These are phyloP conservation scores for Pseudogymnoascus sp. DNA, from an alignment of 2,329 filamentous ascomycete genomes.

Conservation along the genomic window DNA sequence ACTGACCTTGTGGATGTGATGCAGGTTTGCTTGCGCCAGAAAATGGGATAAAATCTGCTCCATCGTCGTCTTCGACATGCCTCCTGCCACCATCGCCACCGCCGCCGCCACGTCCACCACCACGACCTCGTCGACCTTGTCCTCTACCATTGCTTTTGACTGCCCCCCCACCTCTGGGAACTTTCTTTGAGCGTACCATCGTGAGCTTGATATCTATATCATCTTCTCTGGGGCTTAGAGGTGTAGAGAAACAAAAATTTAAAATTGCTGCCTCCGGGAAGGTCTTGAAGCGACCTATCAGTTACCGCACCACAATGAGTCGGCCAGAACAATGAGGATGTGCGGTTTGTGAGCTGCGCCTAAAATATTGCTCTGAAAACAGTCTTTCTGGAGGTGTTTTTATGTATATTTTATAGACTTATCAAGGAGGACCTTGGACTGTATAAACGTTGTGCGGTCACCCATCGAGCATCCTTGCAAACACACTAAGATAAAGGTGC, in stretches of 20 bases:
- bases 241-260: background rate
- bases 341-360: background rate
- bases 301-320: background rate
- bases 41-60: constrained; percentile 11
- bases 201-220: background rate
- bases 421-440: background rate
- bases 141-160: constrained; percentile 10
- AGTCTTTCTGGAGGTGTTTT: background rate
- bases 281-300: background rate
- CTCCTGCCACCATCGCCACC: constrained; percentile 13
- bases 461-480: constrained; percentile 3
- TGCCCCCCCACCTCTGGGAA: constrained; percentile 7
- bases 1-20: background rate
- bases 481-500: background rate
- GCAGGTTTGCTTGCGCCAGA: background rate
- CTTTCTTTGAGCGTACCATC: constrained; percentile 8
- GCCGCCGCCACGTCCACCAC: constrained; percentile 9
- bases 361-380: background rate
- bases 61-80: constrained; percentile 6
- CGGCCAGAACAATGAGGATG: background rate
- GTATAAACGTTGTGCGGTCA: background rate
- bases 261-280: background rate
- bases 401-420: background rate
- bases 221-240: background rate
- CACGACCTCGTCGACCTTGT: constrained; percentile 9